Evolutionary conservation across 2,329 filamentous ascomycete species (phyloP).

Genomic region (Colletotrichum eleusines): DNA sequence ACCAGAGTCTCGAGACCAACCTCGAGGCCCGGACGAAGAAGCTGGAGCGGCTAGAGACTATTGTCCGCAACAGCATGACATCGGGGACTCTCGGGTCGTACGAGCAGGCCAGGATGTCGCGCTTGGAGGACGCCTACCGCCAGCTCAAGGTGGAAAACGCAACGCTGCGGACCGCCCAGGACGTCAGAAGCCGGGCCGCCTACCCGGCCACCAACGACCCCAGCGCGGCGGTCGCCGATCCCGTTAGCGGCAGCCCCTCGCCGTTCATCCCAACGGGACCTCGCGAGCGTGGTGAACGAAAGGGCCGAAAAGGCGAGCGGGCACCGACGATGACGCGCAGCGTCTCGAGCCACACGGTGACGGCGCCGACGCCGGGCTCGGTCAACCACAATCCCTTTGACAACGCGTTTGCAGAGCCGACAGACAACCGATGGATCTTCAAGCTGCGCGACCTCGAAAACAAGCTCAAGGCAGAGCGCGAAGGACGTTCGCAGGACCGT

Average conservation of each 20-base stretch:
- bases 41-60: slow-evolving; percentile 86
- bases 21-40: slow-evolving; percentile 85
- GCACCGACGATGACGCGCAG: slow-evolving; percentile 49
- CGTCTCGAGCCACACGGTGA: slow-evolving; percentile 43
- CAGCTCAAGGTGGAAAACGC: slow-evolving; percentile 74
- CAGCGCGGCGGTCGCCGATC: slow-evolving; percentile 50
- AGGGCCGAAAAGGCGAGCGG: slow-evolving; percentile 40
- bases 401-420: slow-evolving; percentile 46
- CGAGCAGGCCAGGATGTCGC: slow-evolving; percentile 61
- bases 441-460: slow-evolving; percentile 88
- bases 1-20: slow-evolving; percentile 84
- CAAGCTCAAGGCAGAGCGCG: slow-evolving; percentile 89
- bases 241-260: slow-evolving; percentile 61
- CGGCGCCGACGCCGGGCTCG: slow-evolving; percentile 27
- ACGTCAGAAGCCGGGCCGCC: slow-evolving; percentile 66
- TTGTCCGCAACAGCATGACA: slow-evolving; percentile 75
- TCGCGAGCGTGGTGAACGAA: slow-evolving; percentile 53
- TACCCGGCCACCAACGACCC: slow-evolving; percentile 56
- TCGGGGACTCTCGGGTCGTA: slow-evolving; percentile 59
- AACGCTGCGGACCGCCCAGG: slow-evolving; percentile 75
- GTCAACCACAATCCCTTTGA: slow-evolving; percentile 38
- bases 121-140: slow-evolving; percentile 71
- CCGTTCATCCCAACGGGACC: slow-evolving; percentile 68
- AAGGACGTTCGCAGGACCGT: slow-evolving; percentile 86
- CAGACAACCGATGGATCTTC: slow-evolving; percentile 85